Conservation (phyloP, 805 yeast genomes). For the Wickerhamomyces chambardii region DNA sequence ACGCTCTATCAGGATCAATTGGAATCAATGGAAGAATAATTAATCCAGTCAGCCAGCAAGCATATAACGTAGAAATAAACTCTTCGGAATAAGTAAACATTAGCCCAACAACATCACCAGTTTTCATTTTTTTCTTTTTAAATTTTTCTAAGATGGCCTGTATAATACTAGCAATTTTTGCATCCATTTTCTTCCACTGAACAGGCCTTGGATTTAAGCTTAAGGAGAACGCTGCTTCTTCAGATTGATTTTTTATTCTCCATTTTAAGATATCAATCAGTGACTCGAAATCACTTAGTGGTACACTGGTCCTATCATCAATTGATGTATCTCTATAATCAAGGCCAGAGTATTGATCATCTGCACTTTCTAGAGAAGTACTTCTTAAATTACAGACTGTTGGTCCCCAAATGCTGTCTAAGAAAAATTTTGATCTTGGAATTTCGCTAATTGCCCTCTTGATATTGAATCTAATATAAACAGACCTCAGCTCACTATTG, state of each 20-base stretch:
- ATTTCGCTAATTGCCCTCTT: slow-evolving; percentile 53
- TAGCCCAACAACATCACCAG: slow-evolving; percentile 70
- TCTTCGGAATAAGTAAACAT: slow-evolving; percentile 88
- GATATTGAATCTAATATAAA: slow-evolving; percentile 73
- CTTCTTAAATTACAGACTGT: slow-evolving; percentile 48
- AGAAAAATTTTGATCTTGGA: slow-evolving; percentile 66
- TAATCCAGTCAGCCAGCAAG: slow-evolving; percentile 78
- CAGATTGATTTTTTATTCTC: slow-evolving; percentile 67
- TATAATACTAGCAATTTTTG: slow-evolving; percentile 66
- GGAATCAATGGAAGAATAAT: slow-evolving; percentile 74
- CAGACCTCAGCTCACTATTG: slow-evolving; percentile 72
- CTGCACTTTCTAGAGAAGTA: slow-evolving; percentile 50
- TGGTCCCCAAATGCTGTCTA: slow-evolving; percentile 79
- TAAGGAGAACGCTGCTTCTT: slow-evolving; percentile 61
- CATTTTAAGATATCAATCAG: slow-evolving; percentile 71
- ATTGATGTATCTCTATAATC: slow-evolving; percentile 68
- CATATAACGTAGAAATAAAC: slow-evolving; percentile 71
- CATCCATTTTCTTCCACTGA: slow-evolving; percentile 76
- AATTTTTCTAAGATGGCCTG: slow-evolving; percentile 63
- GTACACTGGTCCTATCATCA: slow-evolving; percentile 73
- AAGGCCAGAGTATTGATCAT: slow-evolving; percentile 69
- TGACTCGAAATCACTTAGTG: slow-evolving; percentile 61
- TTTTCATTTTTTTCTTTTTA: slow-evolving; percentile 50
- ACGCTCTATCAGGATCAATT: slow-evolving; percentile 52
- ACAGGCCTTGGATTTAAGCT: slow-evolving; percentile 21